Base-by-base conservation (phyloP, 805 yeast genomes). In the Saccharomycopsis sp. region DNA sequence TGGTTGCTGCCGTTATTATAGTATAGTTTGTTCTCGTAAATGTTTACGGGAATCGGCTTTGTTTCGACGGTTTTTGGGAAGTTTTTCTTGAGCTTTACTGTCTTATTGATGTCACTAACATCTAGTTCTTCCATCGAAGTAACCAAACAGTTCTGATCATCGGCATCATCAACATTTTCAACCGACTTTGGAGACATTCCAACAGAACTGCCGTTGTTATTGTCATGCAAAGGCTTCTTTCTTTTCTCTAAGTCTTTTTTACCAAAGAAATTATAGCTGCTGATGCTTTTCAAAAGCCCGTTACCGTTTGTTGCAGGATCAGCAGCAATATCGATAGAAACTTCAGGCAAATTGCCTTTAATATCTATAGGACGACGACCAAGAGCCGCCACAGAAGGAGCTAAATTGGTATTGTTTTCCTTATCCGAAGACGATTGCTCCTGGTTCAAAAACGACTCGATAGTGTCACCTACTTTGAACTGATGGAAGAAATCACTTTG, bases 401-500 rank as follows among this genome's bases (percentile, higher is more conserved):
- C 20, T 44, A 12, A 44, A 17, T 7, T 9, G 8, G 41, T 17
- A 12, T 44, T 44, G 38, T 14, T 15, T 17, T 51, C 55, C 42
- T 44, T 34, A n/a, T 35, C 35, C 5, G n/a, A n/a, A n/a, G n/a
- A n/a, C 3, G n/a, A 14, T 8, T 29, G 22, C 20, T 9, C 23
- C 23, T 53, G 54, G 22, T 9, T 5, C 19, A 55, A 34, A 24
- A 59, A 54, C 14, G 41, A 20, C 2, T 56, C 62, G 2, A 57
- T 54, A 2, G 60, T 41, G 22, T 52, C 58, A 12, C 61, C 58
- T 1, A 53, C 41, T 29, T 59, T 57, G 44, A 50, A 56, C 47
- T 61, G 63, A 49, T 61, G 63, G 54, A 56, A 61, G 52, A 58
- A 61, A n/a, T 59, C 56, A 52, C 58, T 47, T 12, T 50, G 44